Conservation (phyloP, 495 filamentous ascomycete species). For the Penicillium daleae region DNA sequence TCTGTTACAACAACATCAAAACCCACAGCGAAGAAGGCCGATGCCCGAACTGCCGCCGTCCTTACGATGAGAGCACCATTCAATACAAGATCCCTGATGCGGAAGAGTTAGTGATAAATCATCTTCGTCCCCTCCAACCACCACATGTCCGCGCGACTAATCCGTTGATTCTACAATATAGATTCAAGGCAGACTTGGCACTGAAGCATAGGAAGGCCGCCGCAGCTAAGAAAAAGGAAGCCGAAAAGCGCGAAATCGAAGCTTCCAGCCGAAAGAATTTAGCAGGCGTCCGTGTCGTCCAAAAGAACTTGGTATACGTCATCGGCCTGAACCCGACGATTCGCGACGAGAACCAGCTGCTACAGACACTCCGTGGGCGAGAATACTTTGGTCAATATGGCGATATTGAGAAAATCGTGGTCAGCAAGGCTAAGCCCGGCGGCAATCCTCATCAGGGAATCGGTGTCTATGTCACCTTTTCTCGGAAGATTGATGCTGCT, state of each 20-base stretch:
- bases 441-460: slow-evolving; percentile 77
- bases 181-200: slow-evolving; percentile 83
- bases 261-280: slow-evolving; percentile 92
- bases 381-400: slow-evolving; percentile 99
- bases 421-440: slow-evolving; percentile 87
- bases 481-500: slow-evolving; percentile 82
- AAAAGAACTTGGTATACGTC: slow-evolving; percentile 98
- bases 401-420: slow-evolving; percentile 97
- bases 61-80: slow-evolving; percentile 95
- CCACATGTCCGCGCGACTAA: slow-evolving; percentile 5
- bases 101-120: slow-evolving; percentile 71
- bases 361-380: slow-evolving; percentile 81
- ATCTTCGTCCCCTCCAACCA: not conserved
- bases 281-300: slow-evolving; percentile 90
- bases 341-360: slow-evolving; percentile 80
- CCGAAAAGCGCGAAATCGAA: slow-evolving; percentile 93
- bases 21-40: slow-evolving; percentile 87
- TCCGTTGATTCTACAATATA: slow-evolving; percentile 26
- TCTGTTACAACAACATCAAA: slow-evolving; percentile 99
- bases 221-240: slow-evolving; percentile 90
- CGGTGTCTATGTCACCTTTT: slow-evolving; percentile 96
- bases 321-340: slow-evolving; percentile 90
- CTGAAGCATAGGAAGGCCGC: slow-evolving; percentile 91
- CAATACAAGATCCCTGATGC: slow-evolving; percentile 91
- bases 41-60: slow-evolving; percentile 92